phyloP scores from a whole-genome alignment of 192 early-diverging fungal genomes.

The Chytriomyces sp. region DNA sequence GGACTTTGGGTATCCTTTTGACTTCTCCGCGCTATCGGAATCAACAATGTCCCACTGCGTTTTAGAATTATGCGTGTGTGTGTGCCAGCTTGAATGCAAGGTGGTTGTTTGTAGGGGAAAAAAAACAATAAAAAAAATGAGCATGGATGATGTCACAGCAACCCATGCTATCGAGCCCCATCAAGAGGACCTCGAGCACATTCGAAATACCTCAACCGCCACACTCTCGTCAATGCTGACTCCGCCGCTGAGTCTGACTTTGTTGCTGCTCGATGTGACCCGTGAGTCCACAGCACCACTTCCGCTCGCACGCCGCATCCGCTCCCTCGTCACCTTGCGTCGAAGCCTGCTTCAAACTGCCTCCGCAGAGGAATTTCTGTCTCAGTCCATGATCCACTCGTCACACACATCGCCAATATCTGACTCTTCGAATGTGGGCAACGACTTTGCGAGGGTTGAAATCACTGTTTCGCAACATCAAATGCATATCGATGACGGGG shows the following conservation, averaged over 20 bases:
- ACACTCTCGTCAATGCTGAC: no score
- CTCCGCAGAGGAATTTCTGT: not conserved
- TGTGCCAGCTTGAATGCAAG: no score
- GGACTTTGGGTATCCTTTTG: not conserved
- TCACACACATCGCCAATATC: not conserved
- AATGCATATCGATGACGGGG: not conserved
- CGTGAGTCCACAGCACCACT: not conserved
- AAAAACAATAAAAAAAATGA: no score
- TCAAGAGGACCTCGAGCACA: no score
- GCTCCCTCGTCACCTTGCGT: not conserved
- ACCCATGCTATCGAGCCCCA: no score
- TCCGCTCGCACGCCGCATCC: not conserved
- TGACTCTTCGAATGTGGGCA: not conserved
- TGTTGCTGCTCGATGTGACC: no score
- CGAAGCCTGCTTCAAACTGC: not conserved
- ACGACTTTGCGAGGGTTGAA: slow-evolving; percentile 32
- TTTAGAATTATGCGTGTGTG: no score
- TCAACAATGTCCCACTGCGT: no score
- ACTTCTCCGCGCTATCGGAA: not conserved
- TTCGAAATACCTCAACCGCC: no score
- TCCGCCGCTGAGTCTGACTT: no score
- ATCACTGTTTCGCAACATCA: not conserved
- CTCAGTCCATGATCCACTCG: not conserved
- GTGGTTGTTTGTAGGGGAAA: no score
- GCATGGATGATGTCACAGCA: no score